These are phyloP conservation scores for Rhizomucor pusillus DNA, from an alignment of 371 early-diverging fungal genomes.

Conservation along the genomic window DNA sequence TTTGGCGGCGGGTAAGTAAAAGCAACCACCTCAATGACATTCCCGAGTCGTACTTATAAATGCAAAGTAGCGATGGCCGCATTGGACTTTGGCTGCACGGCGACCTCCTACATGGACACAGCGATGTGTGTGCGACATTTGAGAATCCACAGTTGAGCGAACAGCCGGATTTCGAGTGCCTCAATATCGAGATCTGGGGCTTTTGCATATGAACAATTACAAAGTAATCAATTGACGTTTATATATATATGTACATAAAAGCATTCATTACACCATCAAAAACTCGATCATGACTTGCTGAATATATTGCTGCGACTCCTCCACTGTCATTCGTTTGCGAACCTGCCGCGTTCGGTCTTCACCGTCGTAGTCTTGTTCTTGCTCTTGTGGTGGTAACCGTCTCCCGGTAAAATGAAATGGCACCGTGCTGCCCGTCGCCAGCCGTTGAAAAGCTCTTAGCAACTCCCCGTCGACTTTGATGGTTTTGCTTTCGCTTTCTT, in stretches of 20 bases:
- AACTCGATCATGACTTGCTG: background rate
- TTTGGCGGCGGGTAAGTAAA: constrained; percentile 33
- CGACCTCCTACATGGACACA: constrained; percentile 37
- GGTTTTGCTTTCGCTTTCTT: background rate
- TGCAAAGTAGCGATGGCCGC: constrained; percentile 20
- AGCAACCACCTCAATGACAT: background rate
- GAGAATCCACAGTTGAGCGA: constrained; percentile 25
- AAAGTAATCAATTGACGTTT: background rate
- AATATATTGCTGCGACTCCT: background rate
- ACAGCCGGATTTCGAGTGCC: constrained; percentile 25
- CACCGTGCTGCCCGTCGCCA: background rate
- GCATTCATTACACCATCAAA: background rate
- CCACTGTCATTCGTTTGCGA: background rate
- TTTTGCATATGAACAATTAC: constrained; percentile 18
- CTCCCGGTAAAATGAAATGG: no score
- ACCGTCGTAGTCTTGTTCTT: background rate
- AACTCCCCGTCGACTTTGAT: background rate
- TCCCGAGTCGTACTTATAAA: background rate
- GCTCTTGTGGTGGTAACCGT: no score
- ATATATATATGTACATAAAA: background rate
- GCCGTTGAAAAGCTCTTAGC: background rate
- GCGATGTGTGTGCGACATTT: constrained; percentile 34
- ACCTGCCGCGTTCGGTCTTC: background rate
- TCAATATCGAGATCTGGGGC: constrained; percentile 38
- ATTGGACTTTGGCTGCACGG: constrained; percentile 37